Conservation (phyloP, 306 rosid genomes). For the Cucurbita argyrosperma region DNA sequence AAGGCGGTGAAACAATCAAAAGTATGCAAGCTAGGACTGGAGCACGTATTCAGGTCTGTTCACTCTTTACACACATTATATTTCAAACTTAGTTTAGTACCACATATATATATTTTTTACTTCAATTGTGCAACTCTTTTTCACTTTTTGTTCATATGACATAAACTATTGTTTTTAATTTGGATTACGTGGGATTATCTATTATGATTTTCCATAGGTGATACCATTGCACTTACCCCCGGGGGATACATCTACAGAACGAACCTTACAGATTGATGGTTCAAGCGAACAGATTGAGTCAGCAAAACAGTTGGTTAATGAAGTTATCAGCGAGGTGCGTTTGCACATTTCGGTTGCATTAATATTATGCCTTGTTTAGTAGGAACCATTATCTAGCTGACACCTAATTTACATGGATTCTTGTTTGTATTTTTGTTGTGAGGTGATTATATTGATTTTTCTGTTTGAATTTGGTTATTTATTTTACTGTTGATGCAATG, state of each 20-base stretch:
- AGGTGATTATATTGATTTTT: not conserved
- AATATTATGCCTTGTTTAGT: not conserved
- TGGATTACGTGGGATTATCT: too few relatives aligned
- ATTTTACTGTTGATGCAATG: not conserved
- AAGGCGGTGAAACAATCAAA: constrained; percentile 93
- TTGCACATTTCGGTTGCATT: not conserved
- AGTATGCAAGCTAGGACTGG: constrained; percentile 81
- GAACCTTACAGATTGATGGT: constrained; percentile 89
- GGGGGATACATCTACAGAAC: constrained; percentile 70
- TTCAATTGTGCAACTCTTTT: not conserved
- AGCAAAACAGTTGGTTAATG: constrained; percentile 72
- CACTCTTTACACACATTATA: not conserved
- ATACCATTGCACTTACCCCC: constrained; percentile 97
- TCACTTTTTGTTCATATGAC: not conserved
- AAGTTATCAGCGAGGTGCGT: constrained; percentile 84
- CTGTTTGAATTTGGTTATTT: not conserved
- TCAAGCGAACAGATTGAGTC: constrained; percentile 75
- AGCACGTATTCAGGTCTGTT: constrained; percentile 81
- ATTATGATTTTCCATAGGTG: constrained; percentile 43
- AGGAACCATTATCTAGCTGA: not conserved
- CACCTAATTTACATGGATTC: not conserved
- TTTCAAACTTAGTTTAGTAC: not conserved
- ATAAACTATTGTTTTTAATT: not conserved
- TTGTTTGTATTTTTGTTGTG: not conserved
- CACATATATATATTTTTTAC: not conserved